phyloP scores from a whole-genome alignment of 495 filamentous ascomycete species.

The Choiromyces venosus region DNA sequence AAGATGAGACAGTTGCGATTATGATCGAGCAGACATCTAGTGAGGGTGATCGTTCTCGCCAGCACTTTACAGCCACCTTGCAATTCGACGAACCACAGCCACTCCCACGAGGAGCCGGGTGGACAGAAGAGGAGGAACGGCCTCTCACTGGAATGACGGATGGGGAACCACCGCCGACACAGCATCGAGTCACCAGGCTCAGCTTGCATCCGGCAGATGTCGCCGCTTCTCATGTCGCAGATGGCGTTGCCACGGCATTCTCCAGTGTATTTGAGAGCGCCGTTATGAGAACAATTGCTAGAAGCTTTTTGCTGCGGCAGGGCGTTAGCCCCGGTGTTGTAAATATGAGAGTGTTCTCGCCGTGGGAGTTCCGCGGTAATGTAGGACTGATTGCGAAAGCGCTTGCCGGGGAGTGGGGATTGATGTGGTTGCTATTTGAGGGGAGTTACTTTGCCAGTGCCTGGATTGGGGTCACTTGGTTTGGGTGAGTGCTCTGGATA shows the following conservation, averaged over 20 bases:
- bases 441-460: constrained; percentile 34
- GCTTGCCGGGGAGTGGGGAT: constrained; percentile 35
- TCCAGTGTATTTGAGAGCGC: constrained; percentile 31
- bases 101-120: constrained; percentile 11
- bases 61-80: constrained; percentile 32
- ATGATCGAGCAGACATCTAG: constrained; percentile 35
- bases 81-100: constrained; percentile 19
- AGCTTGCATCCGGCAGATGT: constrained; percentile 38
- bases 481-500: constrained; percentile 24
- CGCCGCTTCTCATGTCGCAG: constrained; percentile 32
- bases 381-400: constrained; percentile 28
- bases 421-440: constrained; percentile 39
- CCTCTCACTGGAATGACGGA: constrained; percentile 8
- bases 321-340: constrained; percentile 7
- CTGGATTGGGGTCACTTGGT: constrained; percentile 34
- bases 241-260: constrained; percentile 37
- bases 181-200: constrained; percentile 35
- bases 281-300: constrained; percentile 35
- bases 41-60: constrained; percentile 9
- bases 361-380: constrained; percentile 27
- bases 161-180: constrained; percentile 16
- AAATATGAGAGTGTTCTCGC: constrained; percentile 19
- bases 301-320: constrained; percentile 26
- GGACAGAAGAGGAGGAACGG: constrained; percentile 13
- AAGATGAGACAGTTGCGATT: constrained; percentile 28